phyloP scores from a whole-genome alignment of 257 asterid genomes.

The Solanum bulbocastanum region DNA sequence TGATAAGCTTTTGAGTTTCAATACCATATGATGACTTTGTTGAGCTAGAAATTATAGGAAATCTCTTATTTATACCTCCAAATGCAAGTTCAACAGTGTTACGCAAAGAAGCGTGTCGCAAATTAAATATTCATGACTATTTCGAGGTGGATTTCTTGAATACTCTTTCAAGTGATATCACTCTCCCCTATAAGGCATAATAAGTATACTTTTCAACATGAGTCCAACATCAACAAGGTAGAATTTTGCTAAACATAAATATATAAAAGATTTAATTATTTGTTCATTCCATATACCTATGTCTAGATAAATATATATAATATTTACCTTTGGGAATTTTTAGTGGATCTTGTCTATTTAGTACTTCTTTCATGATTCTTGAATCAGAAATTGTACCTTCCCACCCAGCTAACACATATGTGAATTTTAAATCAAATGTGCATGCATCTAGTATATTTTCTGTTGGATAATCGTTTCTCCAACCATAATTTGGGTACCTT shows the following conservation, averaged over 20 bases:
- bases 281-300: background rate
- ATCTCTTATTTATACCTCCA: background rate
- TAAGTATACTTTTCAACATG: too few relatives aligned
- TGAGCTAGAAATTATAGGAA: background rate
- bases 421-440: constrained; percentile 1
- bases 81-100: background rate
- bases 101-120: background rate
- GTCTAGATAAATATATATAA: background rate
- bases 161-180: background rate
- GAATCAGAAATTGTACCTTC: background rate
- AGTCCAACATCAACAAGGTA: background rate
- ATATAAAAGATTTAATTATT: background rate
- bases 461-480: background rate
- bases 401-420: background rate
- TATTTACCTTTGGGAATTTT: background rate
- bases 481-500: background rate
- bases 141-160: background rate
- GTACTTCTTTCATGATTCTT: background rate
- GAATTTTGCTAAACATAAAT: too few relatives aligned
- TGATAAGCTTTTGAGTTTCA: too few relatives aligned
- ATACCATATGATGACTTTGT: background rate
- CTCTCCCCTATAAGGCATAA: background rate
- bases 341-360: background rate
- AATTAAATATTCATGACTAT: background rate
- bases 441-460: background rate